Evolutionary conservation across 108 stramenopile genomes (phyloP), one percentile per base, ranked within the genome.

Genomic region (Ochromonas danica): DNA sequence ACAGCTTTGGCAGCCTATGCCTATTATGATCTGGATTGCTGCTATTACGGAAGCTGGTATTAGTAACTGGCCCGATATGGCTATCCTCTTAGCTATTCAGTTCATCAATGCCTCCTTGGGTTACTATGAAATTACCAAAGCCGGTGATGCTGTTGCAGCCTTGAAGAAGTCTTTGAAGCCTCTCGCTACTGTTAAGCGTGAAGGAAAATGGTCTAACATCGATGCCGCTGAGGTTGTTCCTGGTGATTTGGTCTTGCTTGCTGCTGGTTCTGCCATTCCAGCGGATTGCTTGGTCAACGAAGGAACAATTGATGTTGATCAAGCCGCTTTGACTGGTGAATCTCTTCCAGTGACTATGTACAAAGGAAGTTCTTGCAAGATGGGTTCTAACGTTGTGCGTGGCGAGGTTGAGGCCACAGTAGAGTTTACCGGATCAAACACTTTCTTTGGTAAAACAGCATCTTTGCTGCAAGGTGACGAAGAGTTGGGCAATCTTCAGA

Each of bases 251-350:
- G 82, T 83, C 22, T 25, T 83, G 39, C 71, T 83, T 0, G 78
- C 45, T 27, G 57, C 79, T 27, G 82, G 82, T 22, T 62, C 70
- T 17, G 79, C 78, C 6, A 63, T 83, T 0, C 82, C 82, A 14
- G 82, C 82, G 17, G 82, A 83, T 31, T 79, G 79, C 33, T 22
- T 67, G 17, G 63, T 67, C 14, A 67, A 67, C 31, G 63, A 67
- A 67, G 63, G 63, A 6, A 67, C 63, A 3, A 67, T 91, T 71
- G 86, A 90, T 61, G 88, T 89, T 45, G 92, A 92, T 81, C 89
- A 92, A 79, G 88, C 93, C 0, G 91, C 93, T 2, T 84, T 92
- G 39, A 92, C 91, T 0, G 93, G 93, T 40, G 93, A 94, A 82
- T 90, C 93, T 0, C 83, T 92, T 33, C 90, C 93, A n/a, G 90